Conservation (phyloP, 129 eudicot genomes). For the Helianthus tuberosus region DNA sequence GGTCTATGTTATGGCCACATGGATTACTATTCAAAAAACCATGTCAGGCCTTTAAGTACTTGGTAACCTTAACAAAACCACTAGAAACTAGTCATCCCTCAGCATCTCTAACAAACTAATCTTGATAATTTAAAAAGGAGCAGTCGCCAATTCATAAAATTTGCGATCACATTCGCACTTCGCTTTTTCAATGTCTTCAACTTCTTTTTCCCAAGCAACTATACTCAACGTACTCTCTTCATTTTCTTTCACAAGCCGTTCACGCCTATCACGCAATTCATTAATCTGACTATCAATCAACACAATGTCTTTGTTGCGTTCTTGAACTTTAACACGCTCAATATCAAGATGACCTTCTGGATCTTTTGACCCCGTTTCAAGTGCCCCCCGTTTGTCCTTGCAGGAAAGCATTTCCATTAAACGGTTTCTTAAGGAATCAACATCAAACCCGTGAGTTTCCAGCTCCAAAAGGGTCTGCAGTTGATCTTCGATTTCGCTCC, state of each 20-base stretch:
- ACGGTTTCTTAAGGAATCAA: slow-evolving; percentile 40
- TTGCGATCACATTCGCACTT: slow-evolving; percentile 23
- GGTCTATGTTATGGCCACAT: not conserved
- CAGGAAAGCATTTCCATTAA: slow-evolving; percentile 38
- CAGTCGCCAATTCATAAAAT: slow-evolving; percentile 45
- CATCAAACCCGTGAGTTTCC: slow-evolving; percentile 75
- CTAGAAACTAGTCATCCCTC: not conserved
- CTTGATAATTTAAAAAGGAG: slow-evolving; percentile 20
- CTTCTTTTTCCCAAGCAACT: slow-evolving; percentile 30
- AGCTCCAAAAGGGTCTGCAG: slow-evolving; percentile 62
- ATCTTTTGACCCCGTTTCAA: slow-evolving; percentile 10
- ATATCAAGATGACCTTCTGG: slow-evolving; percentile 19
- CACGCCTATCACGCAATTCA: slow-evolving; percentile 41
- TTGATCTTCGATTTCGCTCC: slow-evolving; percentile 38
- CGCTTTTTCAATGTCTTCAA: slow-evolving; percentile 21
- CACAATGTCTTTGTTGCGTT: slow-evolving; percentile 40
- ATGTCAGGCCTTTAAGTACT: not conserved
- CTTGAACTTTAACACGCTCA: slow-evolving; percentile 11
- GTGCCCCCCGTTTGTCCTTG: slow-evolving; percentile 42
- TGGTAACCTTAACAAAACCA: not conserved
- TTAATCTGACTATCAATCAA: slow-evolving; percentile 47
- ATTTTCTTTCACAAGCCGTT: slow-evolving; percentile 17
- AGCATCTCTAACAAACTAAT: not conserved
- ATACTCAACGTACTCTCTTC: slow-evolving; percentile 36
- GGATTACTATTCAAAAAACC: not conserved